phyloP scores from a whole-genome alignment of 2,329 filamentous ascomycete genomes.

The Apiospora phragmitis region DNA sequence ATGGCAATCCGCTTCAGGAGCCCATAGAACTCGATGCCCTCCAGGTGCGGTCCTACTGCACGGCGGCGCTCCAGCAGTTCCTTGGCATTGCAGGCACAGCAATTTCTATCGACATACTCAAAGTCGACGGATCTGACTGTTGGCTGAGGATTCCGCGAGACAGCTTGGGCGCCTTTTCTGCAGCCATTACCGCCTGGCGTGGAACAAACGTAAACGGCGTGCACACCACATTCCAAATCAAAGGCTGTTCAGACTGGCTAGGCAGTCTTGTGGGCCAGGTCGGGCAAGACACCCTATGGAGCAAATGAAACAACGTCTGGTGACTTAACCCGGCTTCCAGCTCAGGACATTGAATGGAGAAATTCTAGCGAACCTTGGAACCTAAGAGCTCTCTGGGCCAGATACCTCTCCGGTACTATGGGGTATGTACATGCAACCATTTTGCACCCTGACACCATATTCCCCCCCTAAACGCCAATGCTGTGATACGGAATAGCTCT shows the following conservation, averaged over 20 bases:
- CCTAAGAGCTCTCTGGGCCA: slow-evolving; percentile 2
- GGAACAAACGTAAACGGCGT: slow-evolving; percentile 44
- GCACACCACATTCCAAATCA: slow-evolving; percentile 55
- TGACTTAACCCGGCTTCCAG: slow-evolving; percentile 5
- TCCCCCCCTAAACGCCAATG: slow-evolving; percentile 33
- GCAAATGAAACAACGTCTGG: slow-evolving; percentile 27
- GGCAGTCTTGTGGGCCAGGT: slow-evolving; percentile 56
- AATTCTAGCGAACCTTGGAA: background rate
- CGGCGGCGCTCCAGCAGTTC: slow-evolving; percentile 64
- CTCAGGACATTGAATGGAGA: slow-evolving; percentile 5
- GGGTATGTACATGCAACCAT: slow-evolving; percentile 15
- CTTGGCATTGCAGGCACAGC: slow-evolving; percentile 68
- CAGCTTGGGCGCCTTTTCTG: slow-evolving; percentile 61
- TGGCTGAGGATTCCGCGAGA: slow-evolving; percentile 66
- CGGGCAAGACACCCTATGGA: slow-evolving; percentile 51
- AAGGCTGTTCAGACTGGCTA: slow-evolving; percentile 64
- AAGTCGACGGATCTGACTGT: slow-evolving; percentile 53
- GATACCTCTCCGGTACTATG: slow-evolving; percentile 9
- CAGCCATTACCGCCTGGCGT: slow-evolving; percentile 66
- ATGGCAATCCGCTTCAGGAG: slow-evolving; percentile 23
- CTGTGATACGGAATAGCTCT: slow-evolving; percentile 24
- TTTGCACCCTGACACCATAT: slow-evolving; percentile 10
- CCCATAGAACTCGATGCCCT: slow-evolving; percentile 55
- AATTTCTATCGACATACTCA: slow-evolving; percentile 71
- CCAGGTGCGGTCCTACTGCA: slow-evolving; percentile 63